These are phyloP conservation scores for Yamadazyma blattariae DNA, from an alignment of 1,139 yeast species.

Conservation along the genomic window DNA sequence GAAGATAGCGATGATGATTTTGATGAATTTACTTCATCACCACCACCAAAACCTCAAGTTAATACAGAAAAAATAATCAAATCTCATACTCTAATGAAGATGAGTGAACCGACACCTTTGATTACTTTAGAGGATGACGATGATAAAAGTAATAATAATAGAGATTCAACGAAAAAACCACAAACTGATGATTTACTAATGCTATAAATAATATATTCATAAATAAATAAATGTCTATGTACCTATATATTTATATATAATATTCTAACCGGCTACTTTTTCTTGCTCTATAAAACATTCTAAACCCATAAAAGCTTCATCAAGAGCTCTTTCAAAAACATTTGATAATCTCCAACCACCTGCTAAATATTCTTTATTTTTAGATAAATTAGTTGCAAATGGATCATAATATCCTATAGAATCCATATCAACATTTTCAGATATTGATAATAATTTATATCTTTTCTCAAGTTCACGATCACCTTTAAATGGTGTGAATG, in stretches of 20 bases:
- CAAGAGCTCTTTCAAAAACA: conserved; percentile 74
- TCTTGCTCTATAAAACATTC: conserved; percentile 78
- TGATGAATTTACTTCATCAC: conserved; percentile 18
- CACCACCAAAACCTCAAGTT: conserved; percentile 13
- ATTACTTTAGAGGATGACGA: conserved; percentile 10
- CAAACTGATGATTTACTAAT: conserved; percentile 7
- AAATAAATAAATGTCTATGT: too few relatives aligned
- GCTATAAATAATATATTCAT: too few relatives aligned
- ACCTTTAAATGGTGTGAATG: conserved; percentile 94
- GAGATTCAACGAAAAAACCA: background rate
- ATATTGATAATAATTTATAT: conserved; percentile 30
- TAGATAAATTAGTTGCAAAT: conserved; percentile 51
- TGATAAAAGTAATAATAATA: background rate
- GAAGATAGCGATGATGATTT: conserved; percentile 5
- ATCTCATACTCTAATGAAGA: conserved; percentile 12
- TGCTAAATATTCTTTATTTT: conserved; percentile 70
- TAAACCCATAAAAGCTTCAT: conserved; percentile 87
- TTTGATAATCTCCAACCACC: conserved; percentile 77
- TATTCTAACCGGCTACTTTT: conserved; percentile 25
- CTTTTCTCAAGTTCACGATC: conserved; percentile 60
- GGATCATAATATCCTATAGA: conserved; percentile 55
- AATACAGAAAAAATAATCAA: conserved; percentile 7
- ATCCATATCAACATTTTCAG: conserved; percentile 36
- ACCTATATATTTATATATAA: too few relatives aligned
- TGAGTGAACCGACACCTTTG: conserved; percentile 14